Base-by-base conservation (phyloP, 129 eudicot species). In the Silybum marianum region DNA sequence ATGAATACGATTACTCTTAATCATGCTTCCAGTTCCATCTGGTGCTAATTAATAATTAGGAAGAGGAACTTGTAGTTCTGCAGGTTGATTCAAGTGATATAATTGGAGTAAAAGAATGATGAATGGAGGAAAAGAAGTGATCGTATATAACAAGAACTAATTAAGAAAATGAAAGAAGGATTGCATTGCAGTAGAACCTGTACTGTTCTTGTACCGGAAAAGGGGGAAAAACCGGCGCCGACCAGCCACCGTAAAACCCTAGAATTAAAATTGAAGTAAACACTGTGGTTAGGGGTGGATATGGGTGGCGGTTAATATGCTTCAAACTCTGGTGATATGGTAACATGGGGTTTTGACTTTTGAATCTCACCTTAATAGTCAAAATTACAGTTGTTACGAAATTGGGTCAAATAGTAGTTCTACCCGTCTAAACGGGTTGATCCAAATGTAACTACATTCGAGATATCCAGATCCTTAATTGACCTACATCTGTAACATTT, bases 11-110 rank as follows among this genome's bases (percentile, higher is more conserved):
- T 77, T 83, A 23, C 66, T 46, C 32, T 71, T 71, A 71, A 77
- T 83, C 86, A 83, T 83, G 39, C 28, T 77, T 83, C 74, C 86
- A 77, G 62, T 77, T 83, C 74, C 86, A 77, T 77, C 28, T 58
- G 67, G 12, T 67, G 69, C 4, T 18, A 44, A 74, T 73, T 14
- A 18, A 34, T 70, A 69, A 11, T 26, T 69, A 24, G 9, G 38
- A 32, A 18, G 13, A 71, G 48, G 74, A 71, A n/a, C 48, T 32
- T 32, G 77, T 71, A 11, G 77, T 34, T 80, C 60, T 71, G 77
- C 63, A 23, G 19, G 6, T 71, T 8, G 25, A 71, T 80, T 18
- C 32, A 72, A 80, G 63, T 58, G 71, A 51, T 11, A 7, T 12
- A 63, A 11, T 34, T 71, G 10, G 12, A 9, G n/a, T 9, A 12